phyloP scores from a whole-genome alignment of 129 eudicot genomes.

The Escallonia rubra region DNA sequence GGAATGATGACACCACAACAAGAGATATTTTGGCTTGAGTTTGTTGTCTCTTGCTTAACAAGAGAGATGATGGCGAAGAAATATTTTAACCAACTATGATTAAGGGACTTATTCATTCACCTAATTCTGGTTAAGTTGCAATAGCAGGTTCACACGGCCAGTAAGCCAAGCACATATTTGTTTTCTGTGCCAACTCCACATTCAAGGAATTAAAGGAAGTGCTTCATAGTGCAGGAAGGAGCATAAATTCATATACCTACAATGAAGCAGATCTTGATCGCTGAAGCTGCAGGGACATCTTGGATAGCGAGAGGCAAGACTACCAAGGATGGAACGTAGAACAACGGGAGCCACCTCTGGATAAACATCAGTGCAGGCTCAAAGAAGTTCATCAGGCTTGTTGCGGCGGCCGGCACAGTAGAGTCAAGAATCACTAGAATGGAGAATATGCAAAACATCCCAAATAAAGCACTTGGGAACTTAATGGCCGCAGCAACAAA shows the following conservation, averaged over 20 bases:
- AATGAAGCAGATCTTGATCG: constrained; percentile 63
- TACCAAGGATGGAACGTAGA: constrained; percentile 94
- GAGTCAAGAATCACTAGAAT: constrained; percentile 73
- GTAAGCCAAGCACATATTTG: too few species aligned
- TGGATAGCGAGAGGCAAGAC: constrained; percentile 91
- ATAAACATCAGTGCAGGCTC: constrained; percentile 94
- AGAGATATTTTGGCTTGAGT: too few species aligned
- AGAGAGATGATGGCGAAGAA: too few species aligned
- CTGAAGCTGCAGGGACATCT: constrained; percentile 96
- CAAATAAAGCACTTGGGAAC: constrained; percentile 96
- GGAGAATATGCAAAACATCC: constrained; percentile 93
- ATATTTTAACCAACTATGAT: too few species aligned
- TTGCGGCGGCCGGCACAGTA: constrained; percentile 77
- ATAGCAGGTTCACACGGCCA: too few species aligned
- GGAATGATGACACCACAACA: too few species aligned
- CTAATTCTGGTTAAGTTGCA: too few species aligned
- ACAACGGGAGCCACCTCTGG: constrained; percentile 97
- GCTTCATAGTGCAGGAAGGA: neutral
- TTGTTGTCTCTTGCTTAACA: too few species aligned
- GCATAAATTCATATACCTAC: constrained; percentile 45
- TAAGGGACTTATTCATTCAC: too few species aligned
- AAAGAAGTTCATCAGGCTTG: constrained; percentile 61
- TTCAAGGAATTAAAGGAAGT: neutral
- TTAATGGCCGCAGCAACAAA: constrained; percentile 87
- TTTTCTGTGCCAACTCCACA: too few species aligned